Conservation (phyloP, 2,329 filamentous ascomycete genomes). For the Alternaria gansuensis region DNA sequence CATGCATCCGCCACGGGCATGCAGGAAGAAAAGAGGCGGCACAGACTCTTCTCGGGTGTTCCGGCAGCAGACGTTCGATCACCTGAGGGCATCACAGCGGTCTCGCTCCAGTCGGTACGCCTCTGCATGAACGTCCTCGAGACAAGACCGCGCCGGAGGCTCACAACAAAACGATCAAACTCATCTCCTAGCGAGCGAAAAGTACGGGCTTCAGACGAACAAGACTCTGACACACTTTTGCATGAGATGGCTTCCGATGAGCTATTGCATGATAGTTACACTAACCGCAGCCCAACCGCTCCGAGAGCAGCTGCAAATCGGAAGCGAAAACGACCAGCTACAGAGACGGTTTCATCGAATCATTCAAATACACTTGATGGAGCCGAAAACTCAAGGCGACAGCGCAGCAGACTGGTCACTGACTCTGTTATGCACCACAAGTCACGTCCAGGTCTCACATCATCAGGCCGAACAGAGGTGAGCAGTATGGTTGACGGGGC, state of each 20-base stretch:
- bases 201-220: background rate
- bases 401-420: background rate
- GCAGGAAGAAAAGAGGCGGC: conserved; percentile 20
- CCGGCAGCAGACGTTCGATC: conserved; percentile 43
- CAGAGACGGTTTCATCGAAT: background rate
- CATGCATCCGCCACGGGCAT: conserved; percentile 21
- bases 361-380: background rate
- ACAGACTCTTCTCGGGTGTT: conserved; percentile 37
- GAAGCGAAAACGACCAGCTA: conserved; percentile 17
- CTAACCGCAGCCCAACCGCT: background rate
- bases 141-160: conserved; percentile 16
- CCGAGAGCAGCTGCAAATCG: background rate
- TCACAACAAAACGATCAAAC: conserved; percentile 23
- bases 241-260: background rate
- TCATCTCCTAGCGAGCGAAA: conserved; percentile 3
- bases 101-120: conserved; percentile 42
- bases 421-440: background rate
- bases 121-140: conserved; percentile 39
- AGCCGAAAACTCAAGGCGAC: background rate
- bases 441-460: background rate
- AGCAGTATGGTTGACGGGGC: conserved; percentile 46
- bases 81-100: conserved; percentile 36
- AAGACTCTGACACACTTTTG: background rate
- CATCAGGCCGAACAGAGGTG: conserved; percentile 6
- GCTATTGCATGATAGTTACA: too few species aligned